These are phyloP conservation scores for Pterocarpus macrocarpus DNA, from an alignment of 306 rosid genomes.

Conservation along the genomic window DNA sequence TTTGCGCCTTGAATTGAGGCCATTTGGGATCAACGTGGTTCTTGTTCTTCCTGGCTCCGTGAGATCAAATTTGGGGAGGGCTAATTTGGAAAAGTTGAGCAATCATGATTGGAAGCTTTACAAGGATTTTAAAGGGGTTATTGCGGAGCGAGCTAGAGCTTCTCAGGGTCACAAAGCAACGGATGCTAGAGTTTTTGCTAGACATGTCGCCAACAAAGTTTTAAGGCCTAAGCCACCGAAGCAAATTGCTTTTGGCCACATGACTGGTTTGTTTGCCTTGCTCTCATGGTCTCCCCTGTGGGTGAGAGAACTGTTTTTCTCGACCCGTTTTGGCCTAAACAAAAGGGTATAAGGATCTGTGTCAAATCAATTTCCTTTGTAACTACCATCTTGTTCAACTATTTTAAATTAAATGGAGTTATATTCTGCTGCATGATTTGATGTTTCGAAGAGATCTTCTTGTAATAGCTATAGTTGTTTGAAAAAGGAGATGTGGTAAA, in stretches of 20 bases:
- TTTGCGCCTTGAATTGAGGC: slow-evolving; percentile 72
- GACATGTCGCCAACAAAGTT: slow-evolving; percentile 68
- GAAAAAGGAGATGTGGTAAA: not conserved
- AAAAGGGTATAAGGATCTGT: slow-evolving; percentile 48
- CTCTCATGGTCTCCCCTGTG: slow-evolving; percentile 85
- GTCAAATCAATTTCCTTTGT: not conserved
- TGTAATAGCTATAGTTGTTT: not conserved
- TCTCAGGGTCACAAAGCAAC: slow-evolving; percentile 76
- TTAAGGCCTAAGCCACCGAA: slow-evolving; percentile 67
- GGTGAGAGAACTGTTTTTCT: slow-evolving; percentile 72
- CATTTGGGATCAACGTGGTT: slow-evolving; percentile 78
- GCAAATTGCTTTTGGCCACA: slow-evolving; percentile 75
- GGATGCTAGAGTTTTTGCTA: slow-evolving; percentile 72
- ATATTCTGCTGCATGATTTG: not conserved
- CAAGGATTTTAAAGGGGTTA: slow-evolving; percentile 63
- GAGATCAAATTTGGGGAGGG: slow-evolving; percentile 72
- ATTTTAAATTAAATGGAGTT: not conserved
- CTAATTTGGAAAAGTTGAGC: slow-evolving; percentile 55
- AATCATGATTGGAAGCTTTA: slow-evolving; percentile 73
- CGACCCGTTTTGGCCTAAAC: slow-evolving; percentile 69
- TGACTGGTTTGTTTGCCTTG: slow-evolving; percentile 71
- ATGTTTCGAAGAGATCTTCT: not conserved
- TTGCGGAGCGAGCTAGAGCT: slow-evolving; percentile 74
- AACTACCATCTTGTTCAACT: slow-evolving; percentile 26
- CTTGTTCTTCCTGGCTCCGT: slow-evolving; percentile 80